Conservation (phyloP, 1,284 basidiomycete species). For the Athelia psychrophila region DNA sequence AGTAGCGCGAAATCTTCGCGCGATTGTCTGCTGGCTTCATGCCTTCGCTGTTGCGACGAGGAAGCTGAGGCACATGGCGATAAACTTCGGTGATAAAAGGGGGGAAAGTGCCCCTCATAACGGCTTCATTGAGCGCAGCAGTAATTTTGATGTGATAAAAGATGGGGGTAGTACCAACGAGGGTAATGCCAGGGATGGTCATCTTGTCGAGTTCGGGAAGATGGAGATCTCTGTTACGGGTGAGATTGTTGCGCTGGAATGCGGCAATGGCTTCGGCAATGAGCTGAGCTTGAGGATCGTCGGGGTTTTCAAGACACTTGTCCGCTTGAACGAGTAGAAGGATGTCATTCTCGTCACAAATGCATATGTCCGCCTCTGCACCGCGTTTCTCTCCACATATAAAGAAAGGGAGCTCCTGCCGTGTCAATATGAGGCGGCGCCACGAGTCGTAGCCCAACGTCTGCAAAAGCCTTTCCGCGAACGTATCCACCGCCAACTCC, state of each 20-base stretch:
- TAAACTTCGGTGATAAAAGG: too few species aligned
- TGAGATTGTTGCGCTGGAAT: slow-evolving; percentile 2
- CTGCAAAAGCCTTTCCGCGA: slow-evolving; percentile 12
- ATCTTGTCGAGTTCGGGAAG: background rate
- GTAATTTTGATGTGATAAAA: background rate
- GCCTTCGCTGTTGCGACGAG: too few species aligned
- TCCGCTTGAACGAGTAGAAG: slow-evolving; percentile 17
- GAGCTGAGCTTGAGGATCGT: slow-evolving; percentile 2
- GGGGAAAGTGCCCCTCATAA: too few species aligned
- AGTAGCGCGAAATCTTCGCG: too few species aligned
- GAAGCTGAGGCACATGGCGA: too few species aligned
- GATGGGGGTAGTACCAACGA: background rate
- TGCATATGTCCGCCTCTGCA: slow-evolving; percentile 16
- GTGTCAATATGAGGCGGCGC: slow-evolving; percentile 13
- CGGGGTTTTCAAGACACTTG: slow-evolving; percentile 11
- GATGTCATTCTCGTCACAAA: slow-evolving; percentile 14
- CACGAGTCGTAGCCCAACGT: slow-evolving; percentile 10
- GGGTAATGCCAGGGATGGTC: background rate
- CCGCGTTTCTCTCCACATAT: slow-evolving; percentile 13
- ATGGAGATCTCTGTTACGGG: slow-evolving; percentile 11
- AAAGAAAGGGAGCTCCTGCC: slow-evolving; percentile 12
- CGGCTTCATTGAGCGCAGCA: too few species aligned
- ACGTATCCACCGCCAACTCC: slow-evolving; percentile 17
- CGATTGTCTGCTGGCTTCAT: too few species aligned
- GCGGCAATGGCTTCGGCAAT: background rate